Percentiles rank a stretch among this genome's conserved stretches.
Evolutionary conservation across 345 rosid species (phyloP).

Genomic region (Euphorbia pulcherrima): DNA sequence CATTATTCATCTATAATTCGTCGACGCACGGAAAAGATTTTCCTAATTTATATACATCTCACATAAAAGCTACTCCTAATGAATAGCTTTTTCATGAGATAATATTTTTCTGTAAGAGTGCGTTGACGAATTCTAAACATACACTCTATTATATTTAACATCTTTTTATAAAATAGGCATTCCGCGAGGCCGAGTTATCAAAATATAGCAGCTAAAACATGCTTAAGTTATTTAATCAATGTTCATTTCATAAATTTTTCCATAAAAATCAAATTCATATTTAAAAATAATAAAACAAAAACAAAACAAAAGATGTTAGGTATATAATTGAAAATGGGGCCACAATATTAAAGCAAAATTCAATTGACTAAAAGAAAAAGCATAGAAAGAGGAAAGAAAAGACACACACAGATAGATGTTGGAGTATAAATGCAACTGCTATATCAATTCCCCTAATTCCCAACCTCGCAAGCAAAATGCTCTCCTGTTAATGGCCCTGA

Average conservation of each 20-base stretch:
- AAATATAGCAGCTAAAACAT: background rate
- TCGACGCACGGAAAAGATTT: no score
- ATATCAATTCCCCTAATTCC: background rate
- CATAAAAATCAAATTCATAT: no score
- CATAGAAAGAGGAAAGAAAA: background rate
- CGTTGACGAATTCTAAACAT: no score
- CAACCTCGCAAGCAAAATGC: background rate
- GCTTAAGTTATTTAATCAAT: background rate
- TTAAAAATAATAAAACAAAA: no score
- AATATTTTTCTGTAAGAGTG: no score
- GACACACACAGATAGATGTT: background rate
- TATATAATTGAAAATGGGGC: background rate
- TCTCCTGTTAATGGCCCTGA: background rate
- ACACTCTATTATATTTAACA: no score
- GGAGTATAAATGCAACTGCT: background rate
- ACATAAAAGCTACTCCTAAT: no score
- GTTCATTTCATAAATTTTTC: background rate
- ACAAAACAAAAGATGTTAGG: background rate
- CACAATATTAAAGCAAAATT: background rate
- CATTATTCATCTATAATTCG: no score
- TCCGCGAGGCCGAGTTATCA: no score
- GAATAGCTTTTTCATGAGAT: no score
- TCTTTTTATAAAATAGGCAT: no score
- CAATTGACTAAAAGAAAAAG: background rate
- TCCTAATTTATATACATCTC: no score